Percentiles rank a stretch among this genome's conserved stretches.
Evolutionary conservation across 129 eudicot species (phyloP).

Genomic region (Rutidosis leptorrhynchoides): DNA sequence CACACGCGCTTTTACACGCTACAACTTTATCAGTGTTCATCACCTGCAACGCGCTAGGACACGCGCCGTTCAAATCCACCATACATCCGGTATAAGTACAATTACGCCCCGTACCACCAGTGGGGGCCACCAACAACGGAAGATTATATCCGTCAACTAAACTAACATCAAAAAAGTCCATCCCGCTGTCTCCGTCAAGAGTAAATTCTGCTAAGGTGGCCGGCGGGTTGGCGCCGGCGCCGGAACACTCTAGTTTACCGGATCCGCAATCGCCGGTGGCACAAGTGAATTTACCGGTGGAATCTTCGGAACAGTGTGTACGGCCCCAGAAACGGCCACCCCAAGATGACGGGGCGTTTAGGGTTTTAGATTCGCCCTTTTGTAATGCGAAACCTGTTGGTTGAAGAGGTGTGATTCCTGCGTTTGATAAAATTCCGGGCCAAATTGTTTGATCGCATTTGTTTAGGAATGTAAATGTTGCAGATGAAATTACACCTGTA

Average conservation of each 20-base stretch:
- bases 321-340: constrained; percentile 90
- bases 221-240: constrained; percentile 65
- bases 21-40: constrained; percentile 46
- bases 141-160: constrained; percentile 88
- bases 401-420: constrained; percentile 56
- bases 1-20: constrained; percentile 98
- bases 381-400: constrained; percentile 65
- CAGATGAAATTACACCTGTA: constrained; percentile 49
- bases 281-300: constrained; percentile 67
- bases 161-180: constrained; percentile 84
- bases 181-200: constrained; percentile 56
- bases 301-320: constrained; percentile 57
- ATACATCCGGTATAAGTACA: constrained; percentile 73
- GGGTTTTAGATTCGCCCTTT: constrained; percentile 43
- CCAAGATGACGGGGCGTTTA: constrained; percentile 58
- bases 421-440: constrained; percentile 86
- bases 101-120: constrained; percentile 64
- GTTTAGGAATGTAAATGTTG: constrained; percentile 59
- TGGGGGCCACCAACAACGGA: constrained; percentile 74
- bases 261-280: constrained; percentile 80
- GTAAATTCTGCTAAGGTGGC: constrained; percentile 85
- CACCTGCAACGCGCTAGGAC: constrained; percentile 77
- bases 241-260: constrained; percentile 69
- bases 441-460: constrained; percentile 67
- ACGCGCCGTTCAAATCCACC: constrained; percentile 68